Base-by-base conservation (phyloP, 805 yeast species). In the Candida ortonii region DNA sequence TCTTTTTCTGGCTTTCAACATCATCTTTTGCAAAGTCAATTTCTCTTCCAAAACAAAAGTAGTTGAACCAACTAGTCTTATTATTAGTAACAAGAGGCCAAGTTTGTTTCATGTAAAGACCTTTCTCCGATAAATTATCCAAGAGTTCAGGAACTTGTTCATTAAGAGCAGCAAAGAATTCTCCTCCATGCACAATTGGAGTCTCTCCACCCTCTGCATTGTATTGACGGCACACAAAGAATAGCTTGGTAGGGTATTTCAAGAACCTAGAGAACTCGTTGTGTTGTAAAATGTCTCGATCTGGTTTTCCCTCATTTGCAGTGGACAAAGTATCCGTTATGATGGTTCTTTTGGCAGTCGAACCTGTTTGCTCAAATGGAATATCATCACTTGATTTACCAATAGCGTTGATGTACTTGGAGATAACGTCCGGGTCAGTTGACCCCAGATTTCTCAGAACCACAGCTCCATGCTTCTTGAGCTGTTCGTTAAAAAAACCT, bases 171-270 rank as follows among this genome's bases (percentile, higher is more conserved):
- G 55, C 43, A 35, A 53, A 60, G 5, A 56, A 33, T 28, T 61
- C 65, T 6, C 54, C 59, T 6, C 61, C 62, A 37, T 60, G 64
- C 8, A 39, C 59, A 7, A 61, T 39, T 12, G 66, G 65, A 13
- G 65, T 60, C 22, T 50, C 60, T 15, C 66, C 66, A 10, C 62
- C 64, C 23, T 37, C 38, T 3, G 52, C 56, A 11, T 38, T 36
- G 25, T 38, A 43, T 17, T 43, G 46, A 11, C 33, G 18, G 25
- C 60, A 55, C 3, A 48, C 46, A 27, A 58, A 58, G 25, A 44
- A 46, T 21, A 57, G 38, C 4, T 40, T 55, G 3, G 48, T 39
- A 8, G 67, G 67, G 27, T 38, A 57, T 16, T 43, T 40, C 7
- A 38, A 42, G 33, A 57, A 62, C 26, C 65, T 34, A 2, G 64